These are phyloP conservation scores for Osmanthus fragrans DNA, from an alignment of 257 asterid species.

Conservation along the genomic window DNA sequence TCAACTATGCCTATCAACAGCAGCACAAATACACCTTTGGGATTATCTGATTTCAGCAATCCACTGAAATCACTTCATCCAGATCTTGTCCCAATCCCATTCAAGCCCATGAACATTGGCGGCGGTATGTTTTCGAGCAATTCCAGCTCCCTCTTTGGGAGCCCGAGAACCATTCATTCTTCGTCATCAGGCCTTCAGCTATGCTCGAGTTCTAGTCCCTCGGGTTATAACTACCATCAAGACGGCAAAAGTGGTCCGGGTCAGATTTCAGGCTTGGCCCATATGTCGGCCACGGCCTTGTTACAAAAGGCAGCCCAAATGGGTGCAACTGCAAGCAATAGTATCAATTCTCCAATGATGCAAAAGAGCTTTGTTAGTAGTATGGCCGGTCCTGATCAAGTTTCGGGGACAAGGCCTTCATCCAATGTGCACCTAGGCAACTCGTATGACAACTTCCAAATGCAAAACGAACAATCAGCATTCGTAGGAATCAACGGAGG, in stretches of 20 bases:
- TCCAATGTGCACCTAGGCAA: slow-evolving; percentile 15
- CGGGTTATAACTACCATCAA: slow-evolving; percentile 48
- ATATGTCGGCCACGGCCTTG: slow-evolving; percentile 87
- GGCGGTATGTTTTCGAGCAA: slow-evolving; percentile 59
- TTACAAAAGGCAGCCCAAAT: slow-evolving; percentile 86
- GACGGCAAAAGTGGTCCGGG: slow-evolving; percentile 42
- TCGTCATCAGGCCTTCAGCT: slow-evolving; percentile 77
- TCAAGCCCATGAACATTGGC: slow-evolving; percentile 79
- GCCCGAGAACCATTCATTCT: slow-evolving; percentile 56
- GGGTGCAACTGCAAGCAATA: slow-evolving; percentile 70
- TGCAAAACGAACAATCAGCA: slow-evolving; percentile 34
- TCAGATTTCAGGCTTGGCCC: slow-evolving; percentile 47
- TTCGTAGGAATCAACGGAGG: slow-evolving; percentile 18
- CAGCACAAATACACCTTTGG: slow-evolving; percentile 44
- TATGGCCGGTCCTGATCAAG: slow-evolving; percentile 62
- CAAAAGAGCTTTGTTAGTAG: slow-evolving; percentile 63
- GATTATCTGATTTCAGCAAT: slow-evolving; percentile 57
- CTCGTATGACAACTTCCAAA: slow-evolving; percentile 42
- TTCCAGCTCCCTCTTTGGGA: slow-evolving; percentile 60
- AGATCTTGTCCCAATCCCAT: slow-evolving; percentile 60
- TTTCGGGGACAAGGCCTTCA: slow-evolving; percentile 25
- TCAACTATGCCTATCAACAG: slow-evolving; percentile 43
- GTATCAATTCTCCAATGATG: slow-evolving; percentile 74
- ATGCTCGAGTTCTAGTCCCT: slow-evolving; percentile 54
- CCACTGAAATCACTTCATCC: slow-evolving; percentile 60